A percentile compares a stretch with the other conserved stretches of the same genome.
Evolutionary conservation across 78 protist genomes (phyloP).

Genomic region (Monocercomonoides exilis): DNA sequence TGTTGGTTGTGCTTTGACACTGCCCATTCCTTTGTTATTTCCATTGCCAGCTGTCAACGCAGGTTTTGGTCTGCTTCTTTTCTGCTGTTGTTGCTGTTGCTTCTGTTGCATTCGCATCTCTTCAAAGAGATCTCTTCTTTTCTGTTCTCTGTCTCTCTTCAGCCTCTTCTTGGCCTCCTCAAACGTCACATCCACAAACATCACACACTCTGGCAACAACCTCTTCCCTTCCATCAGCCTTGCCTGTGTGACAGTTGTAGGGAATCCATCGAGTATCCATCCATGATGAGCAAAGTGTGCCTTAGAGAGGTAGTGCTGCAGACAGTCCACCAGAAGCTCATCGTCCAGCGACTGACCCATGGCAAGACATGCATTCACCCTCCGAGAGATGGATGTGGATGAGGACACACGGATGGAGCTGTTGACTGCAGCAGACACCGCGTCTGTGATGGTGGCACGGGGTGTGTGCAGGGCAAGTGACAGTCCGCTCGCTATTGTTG

Average conservation of each 20-base stretch:
- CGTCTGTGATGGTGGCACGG: not conserved
- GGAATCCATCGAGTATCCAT: conserved; percentile 4
- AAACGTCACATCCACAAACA: not conserved
- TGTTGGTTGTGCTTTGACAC: not conserved
- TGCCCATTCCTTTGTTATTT: not conserved
- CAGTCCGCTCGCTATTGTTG: not conserved
- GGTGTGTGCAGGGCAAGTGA: not conserved
- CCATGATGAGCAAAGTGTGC: not conserved
- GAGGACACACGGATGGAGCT: not conserved
- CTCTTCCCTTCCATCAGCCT: not conserved
- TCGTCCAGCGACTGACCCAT: not conserved
- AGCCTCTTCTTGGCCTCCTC: not conserved
- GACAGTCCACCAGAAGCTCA: not conserved
- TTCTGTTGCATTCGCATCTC: too few relatives aligned
- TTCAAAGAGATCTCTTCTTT: too few relatives aligned
- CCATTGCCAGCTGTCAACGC: too few relatives aligned
- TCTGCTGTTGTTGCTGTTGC: too few relatives aligned
- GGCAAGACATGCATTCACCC: not conserved
- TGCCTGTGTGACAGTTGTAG: conserved; percentile 5
- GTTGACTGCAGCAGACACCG: too few relatives aligned
- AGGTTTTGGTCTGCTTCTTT: too few relatives aligned
- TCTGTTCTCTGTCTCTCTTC: not conserved
- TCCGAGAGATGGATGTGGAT: not conserved
- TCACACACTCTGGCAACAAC: not conserved
- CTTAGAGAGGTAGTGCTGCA: not conserved